Percentiles rank a stretch among this genome's conserved stretches.
Conservation (phyloP, 352 stramenopile species). For the Salisapilia sapeloensis region DNA sequence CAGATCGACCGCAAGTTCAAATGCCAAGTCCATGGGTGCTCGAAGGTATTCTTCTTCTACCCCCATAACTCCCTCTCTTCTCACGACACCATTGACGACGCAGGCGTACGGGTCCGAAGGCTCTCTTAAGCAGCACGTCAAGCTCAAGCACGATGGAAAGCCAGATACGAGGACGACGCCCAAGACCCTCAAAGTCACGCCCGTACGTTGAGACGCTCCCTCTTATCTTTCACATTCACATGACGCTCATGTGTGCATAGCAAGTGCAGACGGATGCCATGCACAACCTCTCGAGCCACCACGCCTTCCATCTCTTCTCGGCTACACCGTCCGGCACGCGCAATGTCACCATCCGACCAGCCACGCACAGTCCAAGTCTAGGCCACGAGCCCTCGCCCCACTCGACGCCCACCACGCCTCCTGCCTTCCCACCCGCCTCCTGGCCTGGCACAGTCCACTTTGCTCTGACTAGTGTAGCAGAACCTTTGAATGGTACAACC, state of each 20-base stretch:
- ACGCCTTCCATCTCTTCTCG: background rate
- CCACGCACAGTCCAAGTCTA: no score
- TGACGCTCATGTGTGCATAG: slow-evolving; percentile 1
- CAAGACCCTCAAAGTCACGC: slow-evolving; percentile 14
- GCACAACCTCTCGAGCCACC: background rate
- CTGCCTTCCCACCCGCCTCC: no score
- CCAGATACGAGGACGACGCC: slow-evolving; percentile 7
- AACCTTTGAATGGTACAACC: no score
- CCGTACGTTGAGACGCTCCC: background rate
- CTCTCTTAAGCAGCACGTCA: slow-evolving; percentile 61
- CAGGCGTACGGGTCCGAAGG: slow-evolving; percentile 69
- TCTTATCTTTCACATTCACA: slow-evolving; percentile 3
- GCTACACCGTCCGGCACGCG: slow-evolving; percentile 3
- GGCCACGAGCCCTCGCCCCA: no score
- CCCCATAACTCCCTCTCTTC: background rate
- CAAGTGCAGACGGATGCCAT: slow-evolving; percentile 3
- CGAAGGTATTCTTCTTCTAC: slow-evolving; percentile 21
- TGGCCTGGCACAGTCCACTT: no score
- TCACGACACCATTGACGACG: background rate
- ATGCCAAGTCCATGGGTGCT: slow-evolving; percentile 34
- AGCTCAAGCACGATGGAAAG: slow-evolving; percentile 45
- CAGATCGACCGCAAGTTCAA: slow-evolving; percentile 74
- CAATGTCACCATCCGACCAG: slow-evolving; percentile 43
- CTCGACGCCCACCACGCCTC: no score
- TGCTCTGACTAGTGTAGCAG: no score